A percentile compares a stretch with the other conserved stretches of the same genome.
These are phyloP conservation scores for Penicillium sp. DNA, from an alignment of 2,329 filamentous ascomycete species.

Conservation along the genomic window DNA sequence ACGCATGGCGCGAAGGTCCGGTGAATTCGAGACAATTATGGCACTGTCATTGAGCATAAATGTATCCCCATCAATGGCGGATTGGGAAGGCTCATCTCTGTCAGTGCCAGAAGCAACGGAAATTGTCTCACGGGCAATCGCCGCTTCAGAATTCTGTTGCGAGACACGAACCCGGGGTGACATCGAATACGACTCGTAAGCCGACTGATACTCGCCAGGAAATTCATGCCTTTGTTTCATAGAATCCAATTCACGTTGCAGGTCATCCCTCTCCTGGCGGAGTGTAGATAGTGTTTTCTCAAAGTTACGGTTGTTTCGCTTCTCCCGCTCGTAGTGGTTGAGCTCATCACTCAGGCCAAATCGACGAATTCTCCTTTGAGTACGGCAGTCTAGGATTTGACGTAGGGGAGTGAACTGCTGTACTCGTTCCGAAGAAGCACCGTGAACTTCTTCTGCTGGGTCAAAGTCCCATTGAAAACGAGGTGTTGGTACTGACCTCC, in stretches of 20 bases:
- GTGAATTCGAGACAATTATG: conserved; percentile 37
- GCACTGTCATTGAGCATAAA: conserved; percentile 37
- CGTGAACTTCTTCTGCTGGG: conserved; percentile 22
- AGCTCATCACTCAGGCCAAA: conserved; percentile 53
- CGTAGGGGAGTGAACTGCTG: conserved; percentile 51
- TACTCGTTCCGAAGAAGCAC: conserved; percentile 32
- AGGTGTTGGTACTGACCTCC: conserved; percentile 40
- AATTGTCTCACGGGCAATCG: conserved; percentile 23
- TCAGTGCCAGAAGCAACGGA: conserved; percentile 17
- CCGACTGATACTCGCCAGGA: conserved; percentile 9
- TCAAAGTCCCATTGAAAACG: conserved; percentile 27
- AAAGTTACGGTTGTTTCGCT: conserved; percentile 32
- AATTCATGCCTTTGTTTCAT: conserved; percentile 17
- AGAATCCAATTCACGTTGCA: conserved; percentile 32
- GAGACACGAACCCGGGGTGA: conserved; percentile 19
- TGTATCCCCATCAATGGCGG: conserved; percentile 20
- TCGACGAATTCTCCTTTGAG: conserved; percentile 48
- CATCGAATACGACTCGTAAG: conserved; percentile 24
- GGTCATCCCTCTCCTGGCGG: conserved; percentile 31
- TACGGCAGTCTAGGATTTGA: conserved; percentile 48
- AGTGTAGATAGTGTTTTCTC: conserved; percentile 31
- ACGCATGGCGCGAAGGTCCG: conserved; percentile 30
- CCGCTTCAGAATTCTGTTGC: conserved; percentile 26
- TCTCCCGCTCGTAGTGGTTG: conserved; percentile 48
- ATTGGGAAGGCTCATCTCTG: conserved; percentile 3